These are phyloP conservation scores for Kwoniella botswanensis DNA, from an alignment of 768 basidiomycete genomes.

Conservation along the genomic window DNA sequence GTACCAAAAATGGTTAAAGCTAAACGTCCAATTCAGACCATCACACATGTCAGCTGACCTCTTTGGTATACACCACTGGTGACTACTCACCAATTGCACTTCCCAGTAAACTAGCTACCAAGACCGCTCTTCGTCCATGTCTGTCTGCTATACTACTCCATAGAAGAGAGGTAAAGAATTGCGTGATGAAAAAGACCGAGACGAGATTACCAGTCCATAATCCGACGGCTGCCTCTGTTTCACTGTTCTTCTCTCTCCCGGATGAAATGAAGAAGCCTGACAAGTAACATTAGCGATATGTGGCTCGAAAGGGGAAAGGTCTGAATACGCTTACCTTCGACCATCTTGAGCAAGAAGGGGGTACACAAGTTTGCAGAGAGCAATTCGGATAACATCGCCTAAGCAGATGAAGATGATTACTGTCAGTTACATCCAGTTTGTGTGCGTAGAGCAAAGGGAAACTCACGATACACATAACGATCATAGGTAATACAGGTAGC, in stretches of 20 bases:
- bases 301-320: not conserved
- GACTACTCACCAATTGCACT: conserved; percentile 62
- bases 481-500: conserved; percentile 82
- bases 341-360: conserved; percentile 94
- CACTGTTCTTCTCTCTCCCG: conserved; percentile 64
- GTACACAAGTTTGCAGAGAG: conserved; percentile 89
- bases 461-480: conserved; percentile 86
- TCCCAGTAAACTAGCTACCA: conserved; percentile 75
- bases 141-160: conserved; percentile 97
- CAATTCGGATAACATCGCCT: conserved; percentile 96
- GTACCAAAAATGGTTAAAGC: conserved; percentile 58
- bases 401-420: not conserved
- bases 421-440: not conserved
- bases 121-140: conserved; percentile 82
- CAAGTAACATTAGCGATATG: not conserved
- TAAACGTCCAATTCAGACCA: conserved; percentile 2
- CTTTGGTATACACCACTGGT: not conserved
- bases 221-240: conserved; percentile 82
- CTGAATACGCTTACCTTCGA: conserved; percentile 65
- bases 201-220: conserved; percentile 88
- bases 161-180: conserved; percentile 90
- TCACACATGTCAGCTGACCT: conserved; percentile 12
- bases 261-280: conserved; percentile 52
- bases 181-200: conserved; percentile 94
- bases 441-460: conserved; percentile 22